Base-by-base conservation (phyloP, 352 stramenopile genomes). In the Thalassiosira delicatula region DNA sequence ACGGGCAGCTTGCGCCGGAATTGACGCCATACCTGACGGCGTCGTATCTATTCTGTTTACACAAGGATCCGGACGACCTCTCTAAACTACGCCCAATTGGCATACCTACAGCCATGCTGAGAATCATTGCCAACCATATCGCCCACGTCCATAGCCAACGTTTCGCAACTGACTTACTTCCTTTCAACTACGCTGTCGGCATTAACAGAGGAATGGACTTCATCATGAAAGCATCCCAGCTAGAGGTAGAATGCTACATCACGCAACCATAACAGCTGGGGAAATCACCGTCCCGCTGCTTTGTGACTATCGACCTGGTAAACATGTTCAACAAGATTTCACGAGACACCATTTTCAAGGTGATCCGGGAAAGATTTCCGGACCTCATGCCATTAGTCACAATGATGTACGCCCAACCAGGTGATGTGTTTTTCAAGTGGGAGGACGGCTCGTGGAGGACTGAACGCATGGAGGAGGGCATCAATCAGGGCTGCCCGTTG, bases 241-340 rank as follows among this genome's bases (percentile, higher is more conserved):
- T 72, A 0, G 65, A 35, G 30, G 44, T 77, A 4, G 57, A 65
- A 17, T 51, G 46, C 4, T 79, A 35, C 40, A 79, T 79, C 27
- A 54, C 23, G 3, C 3, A 9, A 9, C 1, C 44, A 23, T 3
- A 54, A 7, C 19, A 30, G 42, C 19, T 4, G n/a, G 40, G 25
- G 14, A 0, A 37, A 25, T 1, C 53, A 1, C 62, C 73, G 12
- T 66, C 62, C 19, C 33, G 66, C 21, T 40, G 33, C 2, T 32
- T 77, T 11, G 40, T 84, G 0, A 66, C 44, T 1, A 44, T 84
- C 1, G 76, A 84, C 32, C 70, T 80, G 14, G 19, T 19, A 21
- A 84, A 84, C 29, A 80, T 84, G 76, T 84, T 84, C 63, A 84
- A 80, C 37, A 40, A 17, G 3, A 19, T 75, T 23, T 80, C 69